Conservation (phyloP, 2,329 filamentous ascomycete genomes). For the Calonectria naviculata region DNA sequence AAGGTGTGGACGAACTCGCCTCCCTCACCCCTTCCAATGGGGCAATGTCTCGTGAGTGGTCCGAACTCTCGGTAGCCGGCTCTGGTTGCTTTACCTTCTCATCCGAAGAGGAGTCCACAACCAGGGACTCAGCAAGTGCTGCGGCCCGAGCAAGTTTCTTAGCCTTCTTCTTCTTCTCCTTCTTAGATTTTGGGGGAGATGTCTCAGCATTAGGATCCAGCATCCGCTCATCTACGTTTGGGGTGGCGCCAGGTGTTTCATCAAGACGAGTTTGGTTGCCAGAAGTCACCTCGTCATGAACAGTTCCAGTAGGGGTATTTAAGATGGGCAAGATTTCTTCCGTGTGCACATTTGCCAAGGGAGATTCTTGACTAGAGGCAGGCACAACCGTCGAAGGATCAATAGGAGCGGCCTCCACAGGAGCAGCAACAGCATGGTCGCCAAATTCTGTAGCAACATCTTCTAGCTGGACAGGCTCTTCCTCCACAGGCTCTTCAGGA, state of each 20-base stretch:
- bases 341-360: not conserved
- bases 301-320: not conserved
- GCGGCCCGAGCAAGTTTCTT: slow-evolving; percentile 43
- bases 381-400: not conserved
- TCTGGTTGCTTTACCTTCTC: not conserved
- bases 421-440: not conserved
- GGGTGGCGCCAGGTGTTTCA: not conserved
- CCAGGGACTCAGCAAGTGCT: slow-evolving; percentile 15
- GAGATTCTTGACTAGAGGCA: not conserved
- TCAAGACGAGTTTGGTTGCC: not conserved
- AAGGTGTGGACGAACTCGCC: not conserved
- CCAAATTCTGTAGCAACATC: not conserved
- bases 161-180: slow-evolving; percentile 51
- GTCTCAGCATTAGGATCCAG: slow-evolving; percentile 21
- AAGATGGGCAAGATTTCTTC: not conserved
- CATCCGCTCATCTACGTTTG: not conserved
- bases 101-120: not conserved
- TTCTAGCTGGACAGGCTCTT: too few species aligned
- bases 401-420: not conserved
- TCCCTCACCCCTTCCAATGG: not conserved
- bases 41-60: not conserved
- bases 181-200: slow-evolving; percentile 42
- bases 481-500: not conserved
- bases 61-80: slow-evolving; percentile 4
- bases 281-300: not conserved